Evolutionary conservation across 208 protist genomes (phyloP).

Genomic region (Acanthamoeba rhysodes): DNA sequence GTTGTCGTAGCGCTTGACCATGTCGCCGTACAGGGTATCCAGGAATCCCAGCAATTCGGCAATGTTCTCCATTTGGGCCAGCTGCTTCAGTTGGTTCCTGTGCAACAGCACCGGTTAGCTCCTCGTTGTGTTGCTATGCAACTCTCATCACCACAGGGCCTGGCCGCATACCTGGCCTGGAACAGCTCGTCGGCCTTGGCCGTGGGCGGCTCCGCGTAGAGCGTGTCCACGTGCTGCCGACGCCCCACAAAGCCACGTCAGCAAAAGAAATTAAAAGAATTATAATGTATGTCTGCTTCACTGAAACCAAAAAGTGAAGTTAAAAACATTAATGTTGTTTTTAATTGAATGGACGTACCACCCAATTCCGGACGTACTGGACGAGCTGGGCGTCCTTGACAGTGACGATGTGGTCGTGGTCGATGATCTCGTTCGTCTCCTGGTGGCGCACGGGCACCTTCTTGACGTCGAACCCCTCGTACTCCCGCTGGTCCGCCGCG

Average conservation of each 20-base stretch:
- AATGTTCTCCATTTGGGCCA: not conserved
- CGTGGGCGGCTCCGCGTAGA: not conserved
- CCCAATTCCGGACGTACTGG: not conserved
- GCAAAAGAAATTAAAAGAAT: too few species aligned
- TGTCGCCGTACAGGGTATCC: conserved; percentile 26
- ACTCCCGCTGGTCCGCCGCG: not conserved
- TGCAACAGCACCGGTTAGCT: not conserved
- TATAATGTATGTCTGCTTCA: too few species aligned
- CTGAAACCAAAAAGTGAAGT: too few species aligned
- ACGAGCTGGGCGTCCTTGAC: not conserved
- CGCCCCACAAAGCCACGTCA: too few species aligned
- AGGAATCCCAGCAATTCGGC: not conserved
- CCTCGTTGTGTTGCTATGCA: too few species aligned
- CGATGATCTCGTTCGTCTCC: not conserved
- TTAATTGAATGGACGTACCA: not conserved
- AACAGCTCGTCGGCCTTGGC: conserved; percentile 39
- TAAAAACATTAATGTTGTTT: too few species aligned
- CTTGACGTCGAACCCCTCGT: conserved; percentile 7
- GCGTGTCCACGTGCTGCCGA: not conserved
- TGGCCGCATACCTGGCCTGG: conserved; percentile 20
- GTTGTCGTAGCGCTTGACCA: conserved; percentile 44
- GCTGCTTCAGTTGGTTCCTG: not conserved
- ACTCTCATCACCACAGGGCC: too few species aligned
- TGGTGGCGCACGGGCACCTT: not conserved
- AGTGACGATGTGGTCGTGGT: conserved; percentile 21